phyloP scores from a whole-genome alignment of 1,139 yeast genomes.

The Torulaspora globosa region DNA sequence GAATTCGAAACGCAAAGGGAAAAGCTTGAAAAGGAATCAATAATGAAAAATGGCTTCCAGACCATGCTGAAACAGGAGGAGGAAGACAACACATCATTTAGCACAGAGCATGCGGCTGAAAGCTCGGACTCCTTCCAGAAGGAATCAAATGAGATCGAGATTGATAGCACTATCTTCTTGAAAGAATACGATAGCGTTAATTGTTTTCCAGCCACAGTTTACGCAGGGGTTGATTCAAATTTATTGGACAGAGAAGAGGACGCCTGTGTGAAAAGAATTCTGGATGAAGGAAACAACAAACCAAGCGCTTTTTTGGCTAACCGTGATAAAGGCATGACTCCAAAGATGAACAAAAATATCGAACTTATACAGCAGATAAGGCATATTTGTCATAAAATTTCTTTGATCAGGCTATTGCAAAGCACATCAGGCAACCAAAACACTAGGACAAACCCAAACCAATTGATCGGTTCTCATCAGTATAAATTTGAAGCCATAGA shows the following conservation, averaged over 20 bases:
- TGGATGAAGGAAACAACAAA: slow-evolving; percentile 34
- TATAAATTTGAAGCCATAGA: slow-evolving; percentile 39
- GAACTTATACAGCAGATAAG: slow-evolving; percentile 82
- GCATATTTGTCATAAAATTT: slow-evolving; percentile 81
- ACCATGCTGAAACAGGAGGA: slow-evolving; percentile 30
- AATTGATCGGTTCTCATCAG: slow-evolving; percentile 23
- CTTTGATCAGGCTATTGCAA: slow-evolving; percentile 86
- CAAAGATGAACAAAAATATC: slow-evolving; percentile 61
- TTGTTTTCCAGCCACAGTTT: slow-evolving; percentile 66
- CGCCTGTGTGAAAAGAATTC: slow-evolving; percentile 37
- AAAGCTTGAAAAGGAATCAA: slow-evolving; percentile 31
- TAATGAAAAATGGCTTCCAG: slow-evolving; percentile 37
- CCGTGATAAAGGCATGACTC: slow-evolving; percentile 54
- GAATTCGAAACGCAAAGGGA: slow-evolving; percentile 29
- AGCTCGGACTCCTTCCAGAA: slow-evolving; percentile 24
- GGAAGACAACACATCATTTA: slow-evolving; percentile 15
- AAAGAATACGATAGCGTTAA: slow-evolving; percentile 82
- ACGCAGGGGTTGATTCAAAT: slow-evolving; percentile 49
- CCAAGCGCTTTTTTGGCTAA: slow-evolving; percentile 38
- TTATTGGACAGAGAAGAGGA: slow-evolving; percentile 52
- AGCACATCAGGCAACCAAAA: slow-evolving; percentile 39
- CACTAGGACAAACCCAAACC: slow-evolving; percentile 21
- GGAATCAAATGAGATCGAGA: slow-evolving; percentile 30
- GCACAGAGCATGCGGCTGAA: slow-evolving; percentile 13
- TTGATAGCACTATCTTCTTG: slow-evolving; percentile 47